Conservation (phyloP, 225 moss, liverwort and hornwort species). For the Bryum argenteum region DNA sequence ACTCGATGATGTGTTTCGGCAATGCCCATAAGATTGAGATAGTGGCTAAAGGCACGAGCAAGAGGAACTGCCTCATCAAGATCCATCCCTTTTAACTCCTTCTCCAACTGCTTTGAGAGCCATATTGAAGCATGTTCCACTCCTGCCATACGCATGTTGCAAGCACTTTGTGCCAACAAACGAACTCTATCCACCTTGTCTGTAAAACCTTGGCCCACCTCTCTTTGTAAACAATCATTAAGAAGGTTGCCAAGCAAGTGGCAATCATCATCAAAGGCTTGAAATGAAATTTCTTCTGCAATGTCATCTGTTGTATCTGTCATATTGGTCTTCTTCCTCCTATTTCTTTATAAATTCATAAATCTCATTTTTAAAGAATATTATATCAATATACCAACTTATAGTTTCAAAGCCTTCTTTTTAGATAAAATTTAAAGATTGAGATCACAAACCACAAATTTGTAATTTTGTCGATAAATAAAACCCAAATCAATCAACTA, state of each 20-base stretch:
- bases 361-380: conserved; percentile 79
- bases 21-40: conserved; percentile 91
- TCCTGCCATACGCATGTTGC: conserved; percentile 85
- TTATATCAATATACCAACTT: conserved; percentile 37
- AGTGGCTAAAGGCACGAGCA: conserved; percentile 86
- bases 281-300: conserved; percentile 88
- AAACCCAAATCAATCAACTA: too few relatives aligned
- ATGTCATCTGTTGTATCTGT: conserved; percentile 88
- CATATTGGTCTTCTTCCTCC: conserved; percentile 38
- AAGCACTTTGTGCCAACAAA: conserved; percentile 77
- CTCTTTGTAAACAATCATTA: conserved; percentile 75
- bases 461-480: too few relatives aligned
- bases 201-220: conserved; percentile 78
- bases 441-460: too few relatives aligned
- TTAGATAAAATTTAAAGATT: too few relatives aligned
- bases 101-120: conserved; percentile 68
- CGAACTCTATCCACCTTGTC: conserved; percentile 84
- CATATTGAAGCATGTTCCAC: conserved; percentile 76
- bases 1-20: conserved; percentile 90
- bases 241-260: conserved; percentile 77
- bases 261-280: conserved; percentile 86
- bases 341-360: background rate
- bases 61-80: conserved; percentile 81
- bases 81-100: conserved; percentile 81
- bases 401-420: too few relatives aligned